Base-by-base conservation (phyloP, 2,329 filamentous ascomycete genomes). In the Xylariomycetidae sp. region DNA sequence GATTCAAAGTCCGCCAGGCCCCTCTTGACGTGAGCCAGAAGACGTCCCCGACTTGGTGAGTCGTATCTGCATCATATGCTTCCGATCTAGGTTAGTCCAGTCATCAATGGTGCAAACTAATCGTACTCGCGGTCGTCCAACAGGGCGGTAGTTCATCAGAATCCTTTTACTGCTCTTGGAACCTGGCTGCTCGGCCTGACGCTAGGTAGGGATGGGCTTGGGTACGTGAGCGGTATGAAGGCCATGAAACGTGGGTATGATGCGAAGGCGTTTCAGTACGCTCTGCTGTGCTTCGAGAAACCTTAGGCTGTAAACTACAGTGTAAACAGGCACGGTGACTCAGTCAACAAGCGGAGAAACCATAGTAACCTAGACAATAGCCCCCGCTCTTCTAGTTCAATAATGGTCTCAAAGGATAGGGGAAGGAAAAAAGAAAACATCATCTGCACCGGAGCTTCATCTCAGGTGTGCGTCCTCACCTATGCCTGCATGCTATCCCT, bases 361-460 rank as follows among this genome's bases (percentile, higher is more conserved):
- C n/a, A 23, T 23, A 23, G n/a, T 23, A 23, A 23, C n/a, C n/a
- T n/a, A n/a, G n/a, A 23, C n/a, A 23, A 23, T 23, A 23, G n/a
- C 8, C n/a, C 8, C 8, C n/a, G 8, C 20, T 8, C n/a, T 23
- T 8, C 20, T 23, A 8, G 20, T 23, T 23, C 20, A 8, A 23
- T 23, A 23, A 23, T 23, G 20, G 20, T n/a, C n/a, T n/a, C n/a
- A n/a, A n/a, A n/a, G n/a, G n/a, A n/a, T n/a, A n/a, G n/a, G n/a
- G n/a, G n/a, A n/a, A n/a, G n/a, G n/a, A n/a, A n/a, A n/a, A n/a
- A n/a, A n/a, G n/a, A n/a, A n/a, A n/a, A n/a, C n/a, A n/a, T n/a
- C n/a, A n/a, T n/a, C n/a, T n/a, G n/a, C n/a, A n/a, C n/a, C n/a
- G n/a, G n/a, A n/a, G n/a, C n/a, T n/a, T n/a, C n/a, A n/a, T n/a